phyloP scores from a whole-genome alignment of 2,329 filamentous ascomycete species.

The Phialocephala subalpina region DNA sequence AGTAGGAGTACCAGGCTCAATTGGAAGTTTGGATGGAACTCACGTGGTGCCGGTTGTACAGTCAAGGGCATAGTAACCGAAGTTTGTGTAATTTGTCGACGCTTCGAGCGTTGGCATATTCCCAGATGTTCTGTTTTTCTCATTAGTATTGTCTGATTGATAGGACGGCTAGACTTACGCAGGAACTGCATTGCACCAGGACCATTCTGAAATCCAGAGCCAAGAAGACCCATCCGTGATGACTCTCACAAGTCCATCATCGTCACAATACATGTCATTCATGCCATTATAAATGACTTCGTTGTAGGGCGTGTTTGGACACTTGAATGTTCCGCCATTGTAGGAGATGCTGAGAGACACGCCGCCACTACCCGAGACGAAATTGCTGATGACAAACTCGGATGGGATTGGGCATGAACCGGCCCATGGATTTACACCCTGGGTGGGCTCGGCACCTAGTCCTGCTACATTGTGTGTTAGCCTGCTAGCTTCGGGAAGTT shows the following conservation, averaged over 20 bases:
- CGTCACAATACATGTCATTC: constrained; percentile 18
- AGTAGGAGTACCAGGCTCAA: background rate
- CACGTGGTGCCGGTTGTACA: background rate
- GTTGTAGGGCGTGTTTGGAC: constrained; percentile 7
- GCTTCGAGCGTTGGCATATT: constrained; percentile 9
- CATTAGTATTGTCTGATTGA: background rate
- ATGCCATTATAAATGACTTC: constrained; percentile 8
- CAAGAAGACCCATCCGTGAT: constrained; percentile 10
- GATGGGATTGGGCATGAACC: constrained; percentile 8
- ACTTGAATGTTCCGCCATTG: constrained; percentile 7
- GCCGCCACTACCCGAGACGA: background rate
- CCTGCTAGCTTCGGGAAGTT: background rate
- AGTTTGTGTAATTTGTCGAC: background rate
- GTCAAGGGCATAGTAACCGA: constrained; percentile 1
- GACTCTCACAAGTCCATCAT: constrained; percentile 13
- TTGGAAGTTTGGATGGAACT: background rate
- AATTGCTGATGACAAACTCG: background rate
- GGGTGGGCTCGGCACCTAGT: background rate
- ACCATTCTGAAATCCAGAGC: constrained; percentile 16
- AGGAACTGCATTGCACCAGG: constrained; percentile 11
- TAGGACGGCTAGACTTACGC: background rate
- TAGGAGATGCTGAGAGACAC: constrained; percentile 15
- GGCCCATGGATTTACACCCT: constrained; percentile 9
- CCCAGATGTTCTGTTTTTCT: background rate
- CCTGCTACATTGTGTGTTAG: background rate